Evolutionary conservation across 768 basidiomycete species (phyloP), one percentile per base, ranked within the genome.

Genomic region (Lyophyllum semitale): DNA sequence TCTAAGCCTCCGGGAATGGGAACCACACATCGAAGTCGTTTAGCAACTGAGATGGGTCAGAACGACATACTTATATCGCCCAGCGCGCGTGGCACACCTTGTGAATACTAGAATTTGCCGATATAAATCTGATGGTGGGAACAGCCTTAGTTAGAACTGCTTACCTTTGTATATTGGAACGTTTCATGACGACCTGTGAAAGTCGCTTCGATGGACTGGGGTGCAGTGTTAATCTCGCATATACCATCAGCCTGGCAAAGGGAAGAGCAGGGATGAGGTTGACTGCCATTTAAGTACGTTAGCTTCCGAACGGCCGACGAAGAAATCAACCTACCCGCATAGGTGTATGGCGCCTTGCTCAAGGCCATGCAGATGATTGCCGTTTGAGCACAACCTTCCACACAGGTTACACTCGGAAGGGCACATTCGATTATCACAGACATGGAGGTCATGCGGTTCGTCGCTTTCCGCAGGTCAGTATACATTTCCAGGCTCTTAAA

Each of bases 111-210:
- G 17, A 40, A 11, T 11, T 40, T 40, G 6, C 17, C 4, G n/a
- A 40, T 2, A 18, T 7, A n/a, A 40, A 40, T 15, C 8, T 4
- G 20, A 40, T n/a, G 8, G 1, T 2, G 6, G 7, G n/a, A 18
- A 4, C 8, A 7, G 3, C 3, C 20, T 4, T 18, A n/a, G 6
- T 32, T 73, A 84, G 84, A 2, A 78, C 32, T 18, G n/a, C 26
- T 25, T 48, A 82, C 85, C 74, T 86, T 87, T 0, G 86, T 87
- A 48, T 83, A 87, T 61, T 82, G 78, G 60, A 85, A 87, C 0
- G 78, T 84, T 55, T 84, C 82, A 46, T 85, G 80, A 54, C 66
- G 71, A 0, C 85, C 86, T 0, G 77, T 79, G 58, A 87, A 87
- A 0, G 83, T 85, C 5, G 84, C 82, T 60, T 85, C 80, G 30